phyloP scores from a whole-genome alignment of 495 filamentous ascomycete species.

The Hypoxylon intermedium region DNA sequence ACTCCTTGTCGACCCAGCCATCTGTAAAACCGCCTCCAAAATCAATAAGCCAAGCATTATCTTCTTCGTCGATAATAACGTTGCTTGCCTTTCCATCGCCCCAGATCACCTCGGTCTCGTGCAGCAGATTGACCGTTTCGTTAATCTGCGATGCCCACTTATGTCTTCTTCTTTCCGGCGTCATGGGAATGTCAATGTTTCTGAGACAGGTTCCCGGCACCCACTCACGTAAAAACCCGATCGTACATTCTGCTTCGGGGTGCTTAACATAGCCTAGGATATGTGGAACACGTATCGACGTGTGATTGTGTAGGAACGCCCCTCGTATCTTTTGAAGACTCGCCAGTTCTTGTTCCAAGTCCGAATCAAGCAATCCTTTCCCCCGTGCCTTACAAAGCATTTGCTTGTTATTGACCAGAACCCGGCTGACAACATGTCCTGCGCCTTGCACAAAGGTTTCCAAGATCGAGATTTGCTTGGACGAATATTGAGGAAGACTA shows the following conservation, averaged over 20 bases:
- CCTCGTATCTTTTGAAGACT: slow-evolving; percentile 9
- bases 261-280: slow-evolving; percentile 7
- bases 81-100: slow-evolving; percentile 46
- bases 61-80: slow-evolving; percentile 40
- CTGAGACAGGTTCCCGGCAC: slow-evolving; percentile 8
- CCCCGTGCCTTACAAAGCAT: slow-evolving; percentile 20
- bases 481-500: slow-evolving; percentile 8
- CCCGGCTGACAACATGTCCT: slow-evolving; percentile 18
- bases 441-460: slow-evolving; percentile 10
- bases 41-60: slow-evolving; percentile 32
- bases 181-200: slow-evolving; percentile 6
- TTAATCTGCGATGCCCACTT: slow-evolving; percentile 40
- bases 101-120: slow-evolving; percentile 43
- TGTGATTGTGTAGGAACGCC: background rate
- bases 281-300: slow-evolving; percentile 11
- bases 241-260: background rate
- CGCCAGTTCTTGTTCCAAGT: slow-evolving; percentile 10
- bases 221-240: slow-evolving; percentile 5
- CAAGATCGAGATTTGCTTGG: slow-evolving; percentile 2
- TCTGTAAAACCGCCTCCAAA: slow-evolving; percentile 33
- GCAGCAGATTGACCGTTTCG: slow-evolving; percentile 34
- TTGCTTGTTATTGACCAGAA: slow-evolving; percentile 17
- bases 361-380: slow-evolving; percentile 10
- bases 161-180: slow-evolving; percentile 4
- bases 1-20: slow-evolving; percentile 38